Percentiles rank a stretch among this genome's conserved stretches.
Evolutionary conservation across 2,329 filamentous ascomycete species (phyloP).

Genomic region (Mariannaea elegans): DNA sequence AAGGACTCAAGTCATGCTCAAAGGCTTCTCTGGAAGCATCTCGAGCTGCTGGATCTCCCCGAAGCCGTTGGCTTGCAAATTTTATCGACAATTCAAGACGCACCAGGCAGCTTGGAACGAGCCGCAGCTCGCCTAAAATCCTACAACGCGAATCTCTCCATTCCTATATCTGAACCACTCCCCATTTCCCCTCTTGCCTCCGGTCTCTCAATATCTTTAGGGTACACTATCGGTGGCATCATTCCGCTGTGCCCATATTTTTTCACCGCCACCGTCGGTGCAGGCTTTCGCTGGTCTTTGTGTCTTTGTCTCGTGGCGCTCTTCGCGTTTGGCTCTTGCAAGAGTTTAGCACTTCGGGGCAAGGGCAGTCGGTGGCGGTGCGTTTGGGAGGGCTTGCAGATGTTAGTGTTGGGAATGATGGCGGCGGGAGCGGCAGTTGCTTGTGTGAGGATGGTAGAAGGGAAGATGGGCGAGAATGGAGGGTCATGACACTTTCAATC

Average conservation of each 20-base stretch:
- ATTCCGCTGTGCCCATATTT: slow-evolving; percentile 72
- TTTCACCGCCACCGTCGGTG: slow-evolving; percentile 51
- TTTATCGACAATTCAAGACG: slow-evolving; percentile 35
- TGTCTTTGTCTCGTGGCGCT: slow-evolving; percentile 62
- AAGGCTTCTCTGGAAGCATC: slow-evolving; percentile 43
- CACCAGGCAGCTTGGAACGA: slow-evolving; percentile 44
- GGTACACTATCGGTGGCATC: slow-evolving; percentile 70
- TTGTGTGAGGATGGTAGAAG: slow-evolving; percentile 41
- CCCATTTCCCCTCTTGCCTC: slow-evolving; percentile 53
- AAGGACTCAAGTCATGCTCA: slow-evolving; percentile 23
- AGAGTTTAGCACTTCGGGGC: slow-evolving; percentile 53
- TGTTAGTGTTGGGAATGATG: slow-evolving; percentile 46
- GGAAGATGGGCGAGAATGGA: neutral
- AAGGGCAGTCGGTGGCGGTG: slow-evolving; percentile 29
- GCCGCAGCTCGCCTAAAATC: slow-evolving; percentile 32
- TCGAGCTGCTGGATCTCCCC: slow-evolving; percentile 44
- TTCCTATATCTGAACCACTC: fast-evolving
- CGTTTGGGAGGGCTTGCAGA: slow-evolving; percentile 44
- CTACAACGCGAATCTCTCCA: slow-evolving; percentile 19
- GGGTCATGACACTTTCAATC: no score
- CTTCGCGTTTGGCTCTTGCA: slow-evolving; percentile 65
- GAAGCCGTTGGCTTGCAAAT: slow-evolving; percentile 33
- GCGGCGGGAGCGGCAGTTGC: slow-evolving; percentile 45
- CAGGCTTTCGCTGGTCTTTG: slow-evolving; percentile 62
- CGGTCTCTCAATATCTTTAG: slow-evolving; percentile 67